Conservation (phyloP, 75 land plant genomes). For the Cunninghamia lanceolata region DNA sequence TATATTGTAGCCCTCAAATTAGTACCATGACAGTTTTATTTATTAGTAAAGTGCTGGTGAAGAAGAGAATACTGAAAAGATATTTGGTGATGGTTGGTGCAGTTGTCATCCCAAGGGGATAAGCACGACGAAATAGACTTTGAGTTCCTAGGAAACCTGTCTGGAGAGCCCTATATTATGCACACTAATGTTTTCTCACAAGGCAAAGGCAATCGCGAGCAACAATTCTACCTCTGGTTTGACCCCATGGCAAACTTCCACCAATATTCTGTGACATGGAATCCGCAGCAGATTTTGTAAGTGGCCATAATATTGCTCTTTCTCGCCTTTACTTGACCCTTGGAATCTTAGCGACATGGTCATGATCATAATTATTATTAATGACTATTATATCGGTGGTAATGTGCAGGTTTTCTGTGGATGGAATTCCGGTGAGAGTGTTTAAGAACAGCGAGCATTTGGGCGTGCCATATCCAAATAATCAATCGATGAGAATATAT, state of each 20-base stretch:
- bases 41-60: no score
- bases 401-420: slow-evolving; percentile 31
- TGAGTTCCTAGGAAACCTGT: slow-evolving; percentile 25
- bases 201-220: slow-evolving; percentile 27
- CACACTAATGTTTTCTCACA: slow-evolving; percentile 27
- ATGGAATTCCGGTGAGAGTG: slow-evolving; percentile 21
- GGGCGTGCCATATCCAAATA: slow-evolving; percentile 36
- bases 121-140: slow-evolving; percentile 32
- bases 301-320: neutral
- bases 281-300: neutral
- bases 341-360: neutral
- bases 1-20: no score
- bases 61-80: no score
- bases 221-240: slow-evolving; percentile 7
- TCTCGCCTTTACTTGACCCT: neutral
- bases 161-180: slow-evolving; percentile 21
- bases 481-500: slow-evolving; percentile 21
- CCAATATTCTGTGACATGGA: neutral
- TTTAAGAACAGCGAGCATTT: slow-evolving; percentile 28
- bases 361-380: neutral
- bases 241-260: neutral
- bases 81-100: neutral
- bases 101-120: slow-evolving; percentile 15
- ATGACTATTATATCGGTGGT: neutral
- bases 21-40: no score